A percentile compares a stretch with the other conserved stretches of the same genome.
These are phyloP conservation scores for Cyanidiococcus yangmingshanensis DNA, from an alignment of 23 red algal species.

Conservation along the genomic window DNA sequence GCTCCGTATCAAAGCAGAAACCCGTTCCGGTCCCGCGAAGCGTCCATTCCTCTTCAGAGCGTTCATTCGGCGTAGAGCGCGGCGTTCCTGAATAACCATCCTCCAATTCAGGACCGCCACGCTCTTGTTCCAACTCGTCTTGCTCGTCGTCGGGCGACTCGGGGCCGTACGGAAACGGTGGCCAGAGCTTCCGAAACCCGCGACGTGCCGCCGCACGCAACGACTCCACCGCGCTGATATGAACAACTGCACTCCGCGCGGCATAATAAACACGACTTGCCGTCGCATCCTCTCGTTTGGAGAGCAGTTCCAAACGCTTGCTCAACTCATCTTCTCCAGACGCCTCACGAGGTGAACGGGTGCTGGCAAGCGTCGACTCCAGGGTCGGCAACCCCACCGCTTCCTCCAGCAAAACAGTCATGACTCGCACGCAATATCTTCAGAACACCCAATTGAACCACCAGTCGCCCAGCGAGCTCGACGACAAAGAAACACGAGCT, in stretches of 20 bases:
- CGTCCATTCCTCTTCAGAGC: neutral
- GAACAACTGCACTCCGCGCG: neutral
- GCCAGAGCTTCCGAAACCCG: neutral
- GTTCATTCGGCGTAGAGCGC: neutral
- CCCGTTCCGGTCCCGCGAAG: conserved; percentile 26
- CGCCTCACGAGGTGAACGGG: too few relatives aligned
- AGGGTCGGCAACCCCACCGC: too few relatives aligned
- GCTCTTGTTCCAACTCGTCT: neutral
- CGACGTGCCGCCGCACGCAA: neutral
- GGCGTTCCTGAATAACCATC: neutral
- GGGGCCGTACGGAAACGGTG: neutral
- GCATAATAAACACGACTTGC: neutral
- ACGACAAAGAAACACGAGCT: too few relatives aligned
- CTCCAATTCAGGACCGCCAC: neutral
- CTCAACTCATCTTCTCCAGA: neutral
- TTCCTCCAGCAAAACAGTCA: too few relatives aligned
- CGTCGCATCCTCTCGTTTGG: neutral
- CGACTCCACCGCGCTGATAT: neutral
- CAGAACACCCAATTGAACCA: too few relatives aligned
- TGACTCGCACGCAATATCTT: too few relatives aligned
- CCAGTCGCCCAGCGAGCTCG: too few relatives aligned
- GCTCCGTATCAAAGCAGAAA: conserved; percentile 26
- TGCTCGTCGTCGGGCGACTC: neutral
- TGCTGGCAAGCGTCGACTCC: too few relatives aligned
- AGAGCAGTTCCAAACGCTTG: neutral